Evolutionary conservation across 176 grass and related monocot genomes (phyloP), one percentile per base, ranked within the genome.

Genomic region (Hordeum vulgare): DNA sequence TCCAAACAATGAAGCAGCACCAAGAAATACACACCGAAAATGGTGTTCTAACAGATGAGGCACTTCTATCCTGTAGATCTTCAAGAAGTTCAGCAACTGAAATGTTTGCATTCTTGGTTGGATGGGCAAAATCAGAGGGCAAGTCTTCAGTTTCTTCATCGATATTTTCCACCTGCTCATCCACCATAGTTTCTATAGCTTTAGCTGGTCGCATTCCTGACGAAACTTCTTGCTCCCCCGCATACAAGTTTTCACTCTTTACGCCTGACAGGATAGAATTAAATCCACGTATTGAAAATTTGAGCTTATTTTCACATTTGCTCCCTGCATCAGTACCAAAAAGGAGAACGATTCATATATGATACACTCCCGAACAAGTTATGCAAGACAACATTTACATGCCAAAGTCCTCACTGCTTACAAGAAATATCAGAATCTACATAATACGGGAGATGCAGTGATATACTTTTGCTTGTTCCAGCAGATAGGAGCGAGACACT

Each of bases 1-100:
- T 47, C 9, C 54, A 71, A 76, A 79, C 21, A 44, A 83, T 57
- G 75, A 62, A 80, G 87, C 71, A 28, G 45, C 21, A 83, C n/a
- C 8, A 71, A 34, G 64, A 78, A 75, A 90, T 69, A 91, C 83
- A 41, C 28, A 91, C 93, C 89, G 40, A 64, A 78, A 76, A 87
- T 89, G 68, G 47, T 82, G 83, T 25, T 60, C 81, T 78, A 15
- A 63, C 35, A 94, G 79, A 88, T 62, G 57, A 57, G 42, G 20
- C 81, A 83, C 88, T 88, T 80, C 92, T 98, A 64, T 74, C 78
- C 53, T 94, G 85, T 64, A 98, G 80, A 88, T 89, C 81, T 83
- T 93, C 96, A 53, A 98, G 80, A 80, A 98, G 90, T 79, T 98
- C 96, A 63, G 90, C 80, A 82, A 98, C 90, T 47, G 90, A 98